Base-by-base conservation (phyloP, 2,329 filamentous ascomycete genomes). In the Nigrograna mackinnonii region DNA sequence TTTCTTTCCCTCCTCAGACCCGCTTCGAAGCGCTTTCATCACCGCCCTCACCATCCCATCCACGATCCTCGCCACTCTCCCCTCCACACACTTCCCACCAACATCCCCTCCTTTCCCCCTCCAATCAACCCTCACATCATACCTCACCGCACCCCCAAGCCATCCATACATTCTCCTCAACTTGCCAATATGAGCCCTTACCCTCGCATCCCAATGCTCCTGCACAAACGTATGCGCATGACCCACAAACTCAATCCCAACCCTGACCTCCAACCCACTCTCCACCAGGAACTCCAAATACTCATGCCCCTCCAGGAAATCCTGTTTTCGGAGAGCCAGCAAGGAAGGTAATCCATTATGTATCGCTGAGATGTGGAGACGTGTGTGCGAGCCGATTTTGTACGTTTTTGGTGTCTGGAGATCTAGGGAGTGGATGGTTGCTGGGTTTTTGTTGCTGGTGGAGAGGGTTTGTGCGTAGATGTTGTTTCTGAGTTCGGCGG, bases 401-500 rank as follows among this genome's bases (percentile, higher is more conserved):
- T 55, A 64, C 1, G 35, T 47, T 37, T 63, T 64, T n/a, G 49
- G 41, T 7, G 44, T 37, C 13, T 40, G 2, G 57, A 58, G 17
- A 64, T 49, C 14, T 43, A 39, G 4, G 20, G 6, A 2, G 3
- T 17, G 34, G 13, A 21, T 20, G 34, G 34, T 6, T 13, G 34
- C 11, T 12, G 18, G 35, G 42, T 57, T 12, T 6, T 34, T 30
- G 22, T n/a, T 33, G 16, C 26, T 14, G 3, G 35, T 14, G 20
- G 41, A 16, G 17, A 45, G 28, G 19, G 58, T 52, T 28, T 60
- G 50, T 21, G 44, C 34, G 49, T 63, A 67, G 22, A 67, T 44
- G 24, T 60, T 48, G 39, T 62, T 59, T 12, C 63, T 57, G 4
- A 66, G 51, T 21, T 67, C 63, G 2, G 62, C 53, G 6, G 63